phyloP scores from a whole-genome alignment of 192 early-diverging fungal species.

The Coemansia reversa region DNA sequence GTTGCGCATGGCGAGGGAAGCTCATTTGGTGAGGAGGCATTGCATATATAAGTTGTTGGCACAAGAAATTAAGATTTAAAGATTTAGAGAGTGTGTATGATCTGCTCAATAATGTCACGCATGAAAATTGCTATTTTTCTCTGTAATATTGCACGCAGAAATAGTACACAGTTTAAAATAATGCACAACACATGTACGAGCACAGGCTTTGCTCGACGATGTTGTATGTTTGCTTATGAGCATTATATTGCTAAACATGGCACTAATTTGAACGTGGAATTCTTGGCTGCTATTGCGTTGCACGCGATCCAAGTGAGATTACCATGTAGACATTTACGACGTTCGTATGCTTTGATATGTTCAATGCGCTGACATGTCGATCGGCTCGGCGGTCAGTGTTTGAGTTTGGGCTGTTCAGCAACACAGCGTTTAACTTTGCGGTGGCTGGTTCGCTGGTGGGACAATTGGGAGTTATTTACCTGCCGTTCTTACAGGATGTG shows the following conservation, averaged over 20 bases:
- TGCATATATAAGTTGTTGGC: neutral
- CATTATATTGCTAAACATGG: neutral
- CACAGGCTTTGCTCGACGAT: neutral
- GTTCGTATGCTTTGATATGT: conserved; percentile 96
- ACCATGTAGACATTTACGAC: conserved; percentile 84
- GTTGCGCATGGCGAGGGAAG: neutral
- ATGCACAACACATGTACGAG: neutral
- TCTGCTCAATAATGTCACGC: neutral
- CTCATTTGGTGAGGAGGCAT: neutral
- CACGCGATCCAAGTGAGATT: neutral
- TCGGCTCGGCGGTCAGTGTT: conserved; percentile 81
- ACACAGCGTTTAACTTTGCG: conserved; percentile 87
- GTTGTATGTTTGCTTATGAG: neutral
- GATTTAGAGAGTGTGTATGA: neutral
- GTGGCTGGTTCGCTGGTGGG: conserved; percentile 77
- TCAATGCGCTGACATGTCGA: conserved; percentile 90
- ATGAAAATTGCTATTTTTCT: neutral
- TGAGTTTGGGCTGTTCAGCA: conserved; percentile 78
- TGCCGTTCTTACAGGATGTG: conserved; percentile 85
- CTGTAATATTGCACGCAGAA: neutral
- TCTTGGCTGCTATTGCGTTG: neutral
- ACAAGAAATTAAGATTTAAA: neutral
- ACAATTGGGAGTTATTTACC: conserved; percentile 84
- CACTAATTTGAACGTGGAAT: neutral
- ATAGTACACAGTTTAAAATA: neutral